A percentile compares a stretch with the other conserved stretches of the same genome.
Conservation (phyloP, 345 rosid species). For the Euphorbia tirucalli region DNA sequence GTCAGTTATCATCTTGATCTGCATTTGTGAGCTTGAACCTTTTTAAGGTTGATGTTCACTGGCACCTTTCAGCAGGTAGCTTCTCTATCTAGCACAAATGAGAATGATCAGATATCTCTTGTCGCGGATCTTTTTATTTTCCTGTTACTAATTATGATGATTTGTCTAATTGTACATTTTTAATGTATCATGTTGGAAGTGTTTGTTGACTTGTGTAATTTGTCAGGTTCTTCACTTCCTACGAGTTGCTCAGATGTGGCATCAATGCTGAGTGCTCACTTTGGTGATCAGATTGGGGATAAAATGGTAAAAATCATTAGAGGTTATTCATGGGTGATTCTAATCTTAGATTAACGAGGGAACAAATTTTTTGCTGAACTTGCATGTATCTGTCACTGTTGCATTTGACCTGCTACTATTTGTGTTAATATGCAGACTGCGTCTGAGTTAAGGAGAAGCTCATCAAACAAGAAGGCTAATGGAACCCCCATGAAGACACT, state of each 20-base stretch:
- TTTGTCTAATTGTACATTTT: conserved; percentile 7
- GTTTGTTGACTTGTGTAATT: conserved; percentile 28
- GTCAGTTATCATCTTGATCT: background rate
- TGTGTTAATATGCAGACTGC: conserved; percentile 44
- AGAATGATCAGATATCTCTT: background rate
- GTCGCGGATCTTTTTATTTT: background rate
- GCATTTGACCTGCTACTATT: conserved; percentile 24
- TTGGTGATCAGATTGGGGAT: conserved; percentile 56
- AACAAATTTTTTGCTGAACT: conserved; percentile 22
- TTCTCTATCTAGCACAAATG: background rate
- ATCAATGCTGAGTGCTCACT: conserved; percentile 35
- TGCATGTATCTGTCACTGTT: conserved; percentile 25
- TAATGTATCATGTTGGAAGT: conserved; percentile 16
- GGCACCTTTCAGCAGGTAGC: background rate
- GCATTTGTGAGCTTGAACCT: background rate
- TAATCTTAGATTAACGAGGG: conserved; percentile 20
- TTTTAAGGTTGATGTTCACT: background rate
- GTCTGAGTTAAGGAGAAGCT: conserved; percentile 54
- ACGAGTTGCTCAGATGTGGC: conserved; percentile 74
- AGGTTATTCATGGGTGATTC: conserved; percentile 7
- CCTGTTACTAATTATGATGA: background rate
- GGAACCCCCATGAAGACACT: conserved; percentile 83
- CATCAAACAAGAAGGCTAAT: conserved; percentile 49
- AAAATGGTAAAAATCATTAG: conserved; percentile 46
- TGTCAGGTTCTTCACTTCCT: conserved; percentile 50